Evolutionary conservation across 345 rosid genomes (phyloP).

Genomic region (Lenwebbia sp.): DNA sequence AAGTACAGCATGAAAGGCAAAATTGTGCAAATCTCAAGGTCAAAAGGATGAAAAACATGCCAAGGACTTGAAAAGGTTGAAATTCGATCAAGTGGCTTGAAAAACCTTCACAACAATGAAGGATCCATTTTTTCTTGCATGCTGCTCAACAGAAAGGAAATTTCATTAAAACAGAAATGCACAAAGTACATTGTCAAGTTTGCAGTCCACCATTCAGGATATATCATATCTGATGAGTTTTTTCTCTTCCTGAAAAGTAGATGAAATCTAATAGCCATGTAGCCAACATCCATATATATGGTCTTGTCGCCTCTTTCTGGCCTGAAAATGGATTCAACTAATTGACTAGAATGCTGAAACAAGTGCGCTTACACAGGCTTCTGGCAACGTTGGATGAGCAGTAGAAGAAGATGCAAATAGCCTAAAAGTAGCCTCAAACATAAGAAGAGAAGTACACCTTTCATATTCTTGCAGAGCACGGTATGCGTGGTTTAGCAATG

Average conservation of each 20-base stretch:
- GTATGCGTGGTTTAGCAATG: conserved; percentile 69
- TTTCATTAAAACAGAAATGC: not conserved
- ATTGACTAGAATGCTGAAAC: not conserved
- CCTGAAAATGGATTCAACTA: not conserved
- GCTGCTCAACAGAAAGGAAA: not conserved
- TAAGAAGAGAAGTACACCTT: conserved; percentile 37
- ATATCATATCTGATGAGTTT: not conserved
- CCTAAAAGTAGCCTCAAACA: not conserved
- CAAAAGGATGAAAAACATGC: not conserved
- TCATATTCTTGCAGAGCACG: conserved; percentile 81
- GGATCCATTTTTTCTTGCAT: not conserved
- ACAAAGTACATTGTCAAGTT: not conserved
- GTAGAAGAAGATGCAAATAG: not conserved
- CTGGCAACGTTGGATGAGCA: not conserved
- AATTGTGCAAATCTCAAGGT: not conserved
- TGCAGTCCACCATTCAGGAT: not conserved
- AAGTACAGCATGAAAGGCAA: not conserved
- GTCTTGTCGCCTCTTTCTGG: not conserved
- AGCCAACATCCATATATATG: not conserved
- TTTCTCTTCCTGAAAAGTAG: not conserved
- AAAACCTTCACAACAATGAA: not conserved
- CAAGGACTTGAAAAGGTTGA: not conserved
- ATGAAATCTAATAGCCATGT: not conserved
- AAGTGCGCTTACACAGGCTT: not conserved
- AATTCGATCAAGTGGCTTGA: not conserved